These are phyloP conservation scores for Colletotrichum simmondsii DNA, from an alignment of 2,329 filamentous ascomycete species.

Conservation along the genomic window DNA sequence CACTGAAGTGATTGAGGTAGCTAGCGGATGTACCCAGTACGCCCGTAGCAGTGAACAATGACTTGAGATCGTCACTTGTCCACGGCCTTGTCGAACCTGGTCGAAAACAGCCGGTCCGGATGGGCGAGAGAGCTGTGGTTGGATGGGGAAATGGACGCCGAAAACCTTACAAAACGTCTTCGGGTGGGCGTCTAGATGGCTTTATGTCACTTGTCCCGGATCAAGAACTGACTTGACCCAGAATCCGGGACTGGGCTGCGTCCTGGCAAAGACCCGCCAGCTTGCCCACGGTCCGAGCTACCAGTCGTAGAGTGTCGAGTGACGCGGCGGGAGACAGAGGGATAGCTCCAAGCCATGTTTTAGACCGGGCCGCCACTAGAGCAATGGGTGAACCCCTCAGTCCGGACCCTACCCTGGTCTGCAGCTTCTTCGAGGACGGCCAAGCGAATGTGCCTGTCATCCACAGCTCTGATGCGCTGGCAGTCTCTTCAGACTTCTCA, in stretches of 20 bases:
- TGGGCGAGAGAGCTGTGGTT: not conserved
- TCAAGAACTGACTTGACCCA: slow-evolving; percentile 9
- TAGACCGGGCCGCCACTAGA: slow-evolving; percentile 28
- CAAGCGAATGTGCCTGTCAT: slow-evolving; percentile 15
- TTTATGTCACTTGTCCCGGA: slow-evolving; percentile 30
- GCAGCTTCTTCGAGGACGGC: not conserved
- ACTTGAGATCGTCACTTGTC: slow-evolving; percentile 10
- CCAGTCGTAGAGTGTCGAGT: slow-evolving; percentile 2
- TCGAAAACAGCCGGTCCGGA: slow-evolving; percentile 22
- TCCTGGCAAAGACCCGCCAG: slow-evolving; percentile 3
- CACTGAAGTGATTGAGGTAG: slow-evolving; percentile 2
- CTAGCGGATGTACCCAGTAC: slow-evolving; percentile 11
- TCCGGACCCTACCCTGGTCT: slow-evolving; percentile 7
- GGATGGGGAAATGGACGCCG: slow-evolving; percentile 12
- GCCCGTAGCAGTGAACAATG: slow-evolving; percentile 23
- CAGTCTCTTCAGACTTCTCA: slow-evolving; percentile 2
- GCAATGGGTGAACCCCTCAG: slow-evolving; percentile 11
- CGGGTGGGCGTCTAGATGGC: slow-evolving; percentile 21
- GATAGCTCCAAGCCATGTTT: slow-evolving; percentile 33
- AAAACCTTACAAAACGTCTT: slow-evolving; percentile 28
- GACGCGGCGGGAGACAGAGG: slow-evolving; percentile 15
- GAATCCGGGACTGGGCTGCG: slow-evolving; percentile 16
- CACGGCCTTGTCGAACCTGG: slow-evolving; percentile 6
- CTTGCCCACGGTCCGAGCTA: slow-evolving; percentile 21
- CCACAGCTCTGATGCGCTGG: slow-evolving; percentile 8